Conservation (phyloP, 257 asterid species). For the Eucommia ulmoides region DNA sequence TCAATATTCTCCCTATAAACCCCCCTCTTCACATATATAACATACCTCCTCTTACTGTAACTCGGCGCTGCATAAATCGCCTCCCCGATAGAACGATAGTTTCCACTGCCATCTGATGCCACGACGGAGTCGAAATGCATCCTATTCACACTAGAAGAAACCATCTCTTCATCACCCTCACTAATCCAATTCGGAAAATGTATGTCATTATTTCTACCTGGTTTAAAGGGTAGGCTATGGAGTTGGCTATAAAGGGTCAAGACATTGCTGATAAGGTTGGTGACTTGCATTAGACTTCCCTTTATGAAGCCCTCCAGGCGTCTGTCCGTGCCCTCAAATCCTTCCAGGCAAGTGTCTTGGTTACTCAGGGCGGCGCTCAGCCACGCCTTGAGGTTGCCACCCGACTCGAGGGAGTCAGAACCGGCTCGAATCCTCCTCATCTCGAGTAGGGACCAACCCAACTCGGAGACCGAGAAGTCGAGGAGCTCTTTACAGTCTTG, state of each 20-base stretch:
- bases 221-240: constrained; percentile 44
- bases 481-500: constrained; percentile 90
- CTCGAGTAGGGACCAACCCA: constrained; percentile 71
- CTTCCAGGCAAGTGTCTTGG: constrained; percentile 94
- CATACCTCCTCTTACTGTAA: constrained; percentile 57
- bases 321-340: constrained; percentile 82
- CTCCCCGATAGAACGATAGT: constrained; percentile 44
- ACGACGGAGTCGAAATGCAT: constrained; percentile 68
- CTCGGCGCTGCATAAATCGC: constrained; percentile 68
- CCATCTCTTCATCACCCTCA: constrained; percentile 49
- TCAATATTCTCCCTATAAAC: constrained; percentile 73
- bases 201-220: constrained; percentile 15
- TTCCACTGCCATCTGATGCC: constrained; percentile 69
- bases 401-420: constrained; percentile 19
- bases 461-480: constrained; percentile 77
- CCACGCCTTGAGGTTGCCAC: constrained; percentile 87
- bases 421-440: constrained; percentile 60
- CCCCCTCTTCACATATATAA: constrained; percentile 82
- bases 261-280: constrained; percentile 80
- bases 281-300: constrained; percentile 70
- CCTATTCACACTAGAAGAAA: constrained; percentile 23
- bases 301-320: constrained; percentile 48
- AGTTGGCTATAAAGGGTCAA: constrained; percentile 51
- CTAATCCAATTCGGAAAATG: constrained; percentile 69
- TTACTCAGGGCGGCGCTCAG: constrained; percentile 92